Evolutionary conservation across 768 basidiomycete species (phyloP), one percentile per base, ranked within the genome.

Genomic region (Pleurotus djamor): DNA sequence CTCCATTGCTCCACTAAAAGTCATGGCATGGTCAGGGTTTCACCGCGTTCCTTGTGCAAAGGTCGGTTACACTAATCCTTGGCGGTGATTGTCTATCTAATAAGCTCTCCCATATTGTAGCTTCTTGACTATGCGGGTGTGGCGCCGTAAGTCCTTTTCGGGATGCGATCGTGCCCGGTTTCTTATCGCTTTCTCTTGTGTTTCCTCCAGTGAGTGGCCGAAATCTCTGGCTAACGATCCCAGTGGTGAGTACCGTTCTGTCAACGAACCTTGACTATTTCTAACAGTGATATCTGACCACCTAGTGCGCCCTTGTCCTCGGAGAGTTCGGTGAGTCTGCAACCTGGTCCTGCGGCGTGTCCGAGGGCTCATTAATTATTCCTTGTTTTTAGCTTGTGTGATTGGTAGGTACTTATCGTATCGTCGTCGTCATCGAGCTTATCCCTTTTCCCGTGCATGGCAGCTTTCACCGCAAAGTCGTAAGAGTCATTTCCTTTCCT

Each of bases 31-130:
- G 14, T 37, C 66, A 84, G 79, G 83, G 79, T 3, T 63, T 83
- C 16, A 83, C 80, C 10, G 80, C 77, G 4, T 69, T 76, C 44
- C 67, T 83, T 17, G 84, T 85, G 5, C 85, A 86, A 69, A 75
- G 72, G 81, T 79, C 35, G 38, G 74, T 68, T 68, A 14, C 38
- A 35, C 3, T 14, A 4, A n/a, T 43, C 38, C 38, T 17, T 28
- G 5, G 34, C 21, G 28, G 32, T 8, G 37, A 17, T 17, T 37
- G 45, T 16, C 45, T 44, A 7, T 43, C n/a, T 47, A 12, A 7
- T 5, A 16, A 47, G 45, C 21, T 3, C 48, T 21, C 28, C 43
- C 10, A n/a, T n/a, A n/a, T 13, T 4, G 16, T 50, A 83, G 80
- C 41, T 86, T 85, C 69, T 75, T 84, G 60, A 66, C 74, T 0